Percentiles rank a stretch among this genome's conserved stretches.
Conservation (phyloP, 2,329 filamentous ascomycete genomes). For the Eurotiales sp. region DNA sequence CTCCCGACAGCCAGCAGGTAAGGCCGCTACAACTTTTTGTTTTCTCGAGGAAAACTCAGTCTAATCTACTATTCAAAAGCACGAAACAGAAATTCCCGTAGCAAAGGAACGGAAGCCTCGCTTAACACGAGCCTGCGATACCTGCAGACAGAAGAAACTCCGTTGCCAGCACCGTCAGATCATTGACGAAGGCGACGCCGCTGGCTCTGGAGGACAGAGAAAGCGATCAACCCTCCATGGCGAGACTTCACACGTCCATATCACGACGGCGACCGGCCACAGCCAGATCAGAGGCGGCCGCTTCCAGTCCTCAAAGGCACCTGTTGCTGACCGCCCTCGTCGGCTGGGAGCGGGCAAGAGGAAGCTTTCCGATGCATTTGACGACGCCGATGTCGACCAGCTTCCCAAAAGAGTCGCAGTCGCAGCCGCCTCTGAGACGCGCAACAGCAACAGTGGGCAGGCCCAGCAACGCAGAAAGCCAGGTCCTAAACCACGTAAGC, state of each 20-base stretch:
- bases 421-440: neutral
- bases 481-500: neutral
- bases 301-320: neutral
- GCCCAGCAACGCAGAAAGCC: constrained; percentile 1
- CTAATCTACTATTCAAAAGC: neutral
- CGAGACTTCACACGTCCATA: neutral
- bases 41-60: neutral
- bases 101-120: neutral
- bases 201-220: neutral
- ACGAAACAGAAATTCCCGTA: neutral
- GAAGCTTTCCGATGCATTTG: neutral
- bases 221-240: neutral
- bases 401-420: neutral
- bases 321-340: constrained; percentile 2
- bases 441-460: neutral
- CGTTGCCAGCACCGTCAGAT: constrained; percentile 3
- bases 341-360: constrained; percentile 1
- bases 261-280: too few relatives aligned
- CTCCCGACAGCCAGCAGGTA: neutral
- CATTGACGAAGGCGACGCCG: neutral
- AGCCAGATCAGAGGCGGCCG: neutral
- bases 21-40: neutral
- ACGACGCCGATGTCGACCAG: neutral
- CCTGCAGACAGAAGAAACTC: neutral
- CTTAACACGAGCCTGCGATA: neutral